phyloP scores from a whole-genome alignment of 371 early-diverging fungal species.

The Nematocida sp. region DNA sequence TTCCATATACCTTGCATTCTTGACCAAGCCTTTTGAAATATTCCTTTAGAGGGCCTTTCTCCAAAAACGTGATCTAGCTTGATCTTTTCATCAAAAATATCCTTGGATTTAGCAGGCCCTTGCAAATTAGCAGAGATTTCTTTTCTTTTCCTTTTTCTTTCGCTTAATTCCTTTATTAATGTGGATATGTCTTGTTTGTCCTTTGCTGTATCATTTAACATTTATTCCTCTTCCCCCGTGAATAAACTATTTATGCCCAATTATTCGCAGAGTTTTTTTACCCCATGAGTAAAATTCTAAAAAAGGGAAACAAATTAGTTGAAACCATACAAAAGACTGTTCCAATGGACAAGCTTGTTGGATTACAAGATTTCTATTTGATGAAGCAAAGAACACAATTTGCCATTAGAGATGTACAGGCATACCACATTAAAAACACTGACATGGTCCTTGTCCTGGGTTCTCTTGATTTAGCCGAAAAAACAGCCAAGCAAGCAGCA shows the following conservation, averaged over 20 bases:
- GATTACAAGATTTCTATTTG: constrained; percentile 46
- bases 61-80: not conserved
- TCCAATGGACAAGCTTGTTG: constrained; percentile 15
- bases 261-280: constrained; percentile 25
- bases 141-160: constrained; percentile 23
- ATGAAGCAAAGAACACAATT: constrained; percentile 36
- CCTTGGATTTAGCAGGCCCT: not conserved
- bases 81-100: not conserved
- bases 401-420: constrained; percentile 51
- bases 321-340: constrained; percentile 28
- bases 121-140: constrained; percentile 5
- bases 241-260: constrained; percentile 3
- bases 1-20: constrained; percentile 17
- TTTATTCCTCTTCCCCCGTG: not conserved
- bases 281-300: constrained; percentile 37
- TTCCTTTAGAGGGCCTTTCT: not conserved
- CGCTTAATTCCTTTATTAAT: constrained; percentile 41
- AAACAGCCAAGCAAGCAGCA: constrained; percentile 38
- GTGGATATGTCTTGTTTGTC: constrained; percentile 27
- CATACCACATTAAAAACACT: constrained; percentile 42
- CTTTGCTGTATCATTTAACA: constrained; percentile 13
- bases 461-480: constrained; percentile 28
- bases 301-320: constrained; percentile 42
- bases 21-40: constrained; percentile 16
- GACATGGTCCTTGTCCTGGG: constrained; percentile 41